Base-by-base conservation (phyloP, 768 basidiomycete species). In the Tricholomella constricta region DNA sequence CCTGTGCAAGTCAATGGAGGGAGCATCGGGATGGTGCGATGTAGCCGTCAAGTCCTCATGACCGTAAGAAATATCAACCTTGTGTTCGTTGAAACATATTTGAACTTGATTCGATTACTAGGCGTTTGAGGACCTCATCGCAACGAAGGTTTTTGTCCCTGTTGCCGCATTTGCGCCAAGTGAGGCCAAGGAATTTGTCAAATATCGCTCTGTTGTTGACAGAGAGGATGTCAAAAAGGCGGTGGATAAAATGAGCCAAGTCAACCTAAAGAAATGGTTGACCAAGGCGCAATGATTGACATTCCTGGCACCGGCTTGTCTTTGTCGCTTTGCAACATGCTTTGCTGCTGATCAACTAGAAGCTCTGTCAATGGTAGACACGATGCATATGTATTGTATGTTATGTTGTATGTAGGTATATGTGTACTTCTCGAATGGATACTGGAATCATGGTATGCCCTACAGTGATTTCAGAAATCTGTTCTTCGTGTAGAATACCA, bases 231-330 rank as follows among this genome's bases (percentile, higher is more conserved):
- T 96, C 32, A 88, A 81, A 71, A 80, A 72, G 56, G 82, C 84
- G 5, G 77, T 92, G 22, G 85, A 87, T 41, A 80, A 70, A 60
- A 75, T 76, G 40, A 85, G 85, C 2, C 86, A 90, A 60, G 81
- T 83, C 10, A 87, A 79, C 58, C 69, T 94, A 49, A 89, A 81
- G 65, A 89, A 88, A 65, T 93, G 91, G 91, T 72, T 91, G 48
- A 81, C 69, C 45, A 89, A 84, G 57, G 79, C 80, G 2, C 73
- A 74, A 59, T 77, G 61, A 72, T 40, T n/a, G 17, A 14, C 22
- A 3, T 54, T 22, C 45, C 23, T 26, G 14, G 4, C 32, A 32
- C 12, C 22, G 26, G 6, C 17, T 26, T 48, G 29, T 20, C 20
- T 35, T 15, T 35, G 8, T 4, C 10, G 44, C 25, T 27, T 11